Conservation (phyloP, 306 rosid species). For the Abrus pulchellus region DNA sequence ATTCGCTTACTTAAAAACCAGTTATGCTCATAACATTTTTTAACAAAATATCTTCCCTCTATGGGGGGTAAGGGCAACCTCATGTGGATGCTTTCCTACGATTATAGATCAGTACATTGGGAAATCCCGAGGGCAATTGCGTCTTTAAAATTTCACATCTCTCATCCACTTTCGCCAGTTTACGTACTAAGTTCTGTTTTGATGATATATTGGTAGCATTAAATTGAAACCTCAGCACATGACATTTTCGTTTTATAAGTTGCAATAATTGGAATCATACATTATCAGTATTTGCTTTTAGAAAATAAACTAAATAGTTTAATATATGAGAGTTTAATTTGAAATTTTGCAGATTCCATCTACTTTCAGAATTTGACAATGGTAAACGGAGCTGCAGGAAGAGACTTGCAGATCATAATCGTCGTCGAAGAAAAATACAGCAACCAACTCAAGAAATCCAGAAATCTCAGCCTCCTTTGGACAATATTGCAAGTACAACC, state of each 20-base stretch:
- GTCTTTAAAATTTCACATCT: constrained; percentile 43
- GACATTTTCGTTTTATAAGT: not conserved
- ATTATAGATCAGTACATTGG: constrained; percentile 54
- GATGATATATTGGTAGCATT: not conserved
- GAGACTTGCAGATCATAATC: constrained; percentile 88
- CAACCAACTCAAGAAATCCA: constrained; percentile 59
- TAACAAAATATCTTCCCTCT: not conserved
- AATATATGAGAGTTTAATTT: not conserved
- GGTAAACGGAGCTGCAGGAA: constrained; percentile 91
- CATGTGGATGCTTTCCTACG: constrained; percentile 9
- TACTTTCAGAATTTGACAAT: constrained; percentile 75
- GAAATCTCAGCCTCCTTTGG: constrained; percentile 52
- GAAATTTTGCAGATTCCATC: constrained; percentile 66
- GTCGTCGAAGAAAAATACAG: constrained; percentile 81
- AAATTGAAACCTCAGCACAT: not conserved
- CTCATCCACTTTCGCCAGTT: constrained; percentile 41
- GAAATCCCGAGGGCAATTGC: constrained; percentile 66
- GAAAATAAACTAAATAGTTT: not conserved
- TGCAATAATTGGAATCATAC: not conserved
- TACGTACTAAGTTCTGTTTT: constrained; percentile 47
- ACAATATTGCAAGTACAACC: constrained; percentile 57
- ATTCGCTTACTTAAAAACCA: not conserved
- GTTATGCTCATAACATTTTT: not conserved
- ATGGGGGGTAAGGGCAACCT: not conserved
- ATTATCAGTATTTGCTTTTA: not conserved